Percentiles rank a stretch among this genome's conserved stretches.
phyloP scores from a whole-genome alignment of 768 basidiomycete species.

The Termitomyces sp. region DNA sequence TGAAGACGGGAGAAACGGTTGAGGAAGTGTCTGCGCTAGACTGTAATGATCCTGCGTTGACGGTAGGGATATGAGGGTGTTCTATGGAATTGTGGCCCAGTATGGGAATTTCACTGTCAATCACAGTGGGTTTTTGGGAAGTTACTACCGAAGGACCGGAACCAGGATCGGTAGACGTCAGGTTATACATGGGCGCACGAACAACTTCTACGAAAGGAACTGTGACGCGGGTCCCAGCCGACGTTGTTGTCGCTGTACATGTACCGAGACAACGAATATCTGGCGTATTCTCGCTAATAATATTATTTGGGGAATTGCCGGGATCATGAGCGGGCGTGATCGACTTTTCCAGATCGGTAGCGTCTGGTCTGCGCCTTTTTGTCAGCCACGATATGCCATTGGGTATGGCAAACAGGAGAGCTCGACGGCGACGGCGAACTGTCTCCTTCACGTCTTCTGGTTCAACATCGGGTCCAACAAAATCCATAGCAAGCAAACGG shows the following conservation, averaged over 20 bases:
- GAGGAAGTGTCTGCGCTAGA: neutral
- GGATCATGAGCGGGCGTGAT: neutral
- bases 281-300: neutral
- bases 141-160: neutral
- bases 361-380: neutral
- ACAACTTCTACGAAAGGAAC: conserved; percentile 13
- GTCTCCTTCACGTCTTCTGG: conserved; percentile 47
- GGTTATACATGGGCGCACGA: conserved; percentile 5
- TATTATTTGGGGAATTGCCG: neutral
- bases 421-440: conserved; percentile 30
- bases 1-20: neutral
- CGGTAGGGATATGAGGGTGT: neutral
- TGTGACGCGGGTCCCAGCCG: conserved; percentile 15
- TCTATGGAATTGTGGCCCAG: neutral
- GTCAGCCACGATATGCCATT: conserved; percentile 6
- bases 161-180: conserved; percentile 9
- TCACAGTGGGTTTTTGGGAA: conserved; percentile 11
- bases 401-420: conserved; percentile 16
- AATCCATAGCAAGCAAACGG: conserved; percentile 55
- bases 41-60: neutral
- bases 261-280: neutral
- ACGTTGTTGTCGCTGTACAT: neutral
- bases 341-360: conserved; percentile 2
- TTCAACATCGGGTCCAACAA: conserved; percentile 55
- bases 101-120: neutral